Base-by-base conservation (phyloP, 2,329 filamentous ascomycete genomes). In the Aspergillus thermomutatus region DNA sequence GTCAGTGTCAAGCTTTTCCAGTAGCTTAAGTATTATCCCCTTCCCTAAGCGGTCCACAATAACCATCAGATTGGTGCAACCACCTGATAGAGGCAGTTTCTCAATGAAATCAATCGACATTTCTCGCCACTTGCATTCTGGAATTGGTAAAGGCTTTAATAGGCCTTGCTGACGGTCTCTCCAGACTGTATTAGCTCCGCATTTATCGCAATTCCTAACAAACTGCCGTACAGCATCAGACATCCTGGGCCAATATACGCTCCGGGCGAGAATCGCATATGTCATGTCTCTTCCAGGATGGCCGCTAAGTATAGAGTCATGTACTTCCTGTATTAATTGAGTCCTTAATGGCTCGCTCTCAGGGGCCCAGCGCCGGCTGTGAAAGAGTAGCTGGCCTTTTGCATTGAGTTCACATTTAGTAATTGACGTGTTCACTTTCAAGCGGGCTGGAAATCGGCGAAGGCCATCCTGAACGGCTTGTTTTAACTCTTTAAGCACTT, bases 11-110 rank as follows among this genome's bases (percentile, higher is more conserved):
- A 25, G 51, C 31, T 50, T 27, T 19, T 34, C 53, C n/a, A 28
- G 50, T 34, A 28, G 51, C 49, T 25, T 64, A 49, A 31, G 58
- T 62, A 47, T 60, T 40, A 0, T 50, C 52, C 55, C 60, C 63
- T 71, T 71, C 7, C 58, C 62, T 10, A 66, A 60, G 19, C 61
- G 19, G 45, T 66, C 54, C 6, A 66, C 57, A 19, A 71, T 48
- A 34, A 68, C 57, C 40, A 69, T 60, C 5, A 48, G 17, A 27
- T 19, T 43, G 3, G 9, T 49, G 14, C 25, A 21, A 19, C 8
- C 23, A 34, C 37, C 41, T 17, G 25, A 31, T 31, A 6, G 6
- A 10, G 55, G 65, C n/a, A 64, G 31, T 11, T 49, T 43, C 37
- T 28, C 54, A 31, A 60, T 63, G 49, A 60, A 65, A 41, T 63